Evolutionary conservation across 2,329 filamentous ascomycete genomes (phyloP).

Genomic region (Ceratocystis harringtonii): DNA sequence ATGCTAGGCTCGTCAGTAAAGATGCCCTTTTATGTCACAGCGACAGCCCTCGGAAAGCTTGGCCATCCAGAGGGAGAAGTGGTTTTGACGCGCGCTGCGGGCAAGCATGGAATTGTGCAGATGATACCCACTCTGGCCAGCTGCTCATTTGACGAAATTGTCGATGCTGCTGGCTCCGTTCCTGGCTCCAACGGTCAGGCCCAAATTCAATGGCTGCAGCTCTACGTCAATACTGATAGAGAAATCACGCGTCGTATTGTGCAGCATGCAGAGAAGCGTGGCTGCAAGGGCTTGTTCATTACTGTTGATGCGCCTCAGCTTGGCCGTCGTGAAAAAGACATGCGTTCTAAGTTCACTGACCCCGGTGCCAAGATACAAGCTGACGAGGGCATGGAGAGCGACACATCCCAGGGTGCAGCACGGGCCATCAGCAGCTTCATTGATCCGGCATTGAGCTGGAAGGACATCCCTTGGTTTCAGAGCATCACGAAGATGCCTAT

Average conservation of each 20-base stretch:
- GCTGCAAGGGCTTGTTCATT: conserved; percentile 93
- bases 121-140: conserved; percentile 98
- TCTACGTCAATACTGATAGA: conserved; percentile 95
- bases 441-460: conserved; percentile 85
- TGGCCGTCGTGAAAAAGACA: conserved; percentile 90
- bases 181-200: conserved; percentile 35
- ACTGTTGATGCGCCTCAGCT: conserved; percentile 95
- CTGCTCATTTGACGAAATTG: conserved; percentile 93
- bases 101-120: conserved; percentile 79
- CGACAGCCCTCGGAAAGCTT: conserved; percentile 87
- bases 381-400: conserved; percentile 48
- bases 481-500: conserved; percentile 89
- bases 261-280: conserved; percentile 75
- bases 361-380: conserved; percentile 69
- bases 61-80: conserved; percentile 91
- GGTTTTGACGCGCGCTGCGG: conserved; percentile 67
- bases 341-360: conserved; percentile 84
- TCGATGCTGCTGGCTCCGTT: conserved; percentile 50
- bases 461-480: conserved; percentile 85
- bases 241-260: conserved; percentile 81
- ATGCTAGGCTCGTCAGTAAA: conserved; percentile 81
- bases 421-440: conserved; percentile 94
- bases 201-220: conserved; percentile 90
- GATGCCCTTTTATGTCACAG: conserved; percentile 91
- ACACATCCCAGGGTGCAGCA: conserved; percentile 82